Evolutionary conservation across 345 rosid genomes (phyloP), one percentile per base, ranked within the genome.

Genomic region (Lepidium africanum): DNA sequence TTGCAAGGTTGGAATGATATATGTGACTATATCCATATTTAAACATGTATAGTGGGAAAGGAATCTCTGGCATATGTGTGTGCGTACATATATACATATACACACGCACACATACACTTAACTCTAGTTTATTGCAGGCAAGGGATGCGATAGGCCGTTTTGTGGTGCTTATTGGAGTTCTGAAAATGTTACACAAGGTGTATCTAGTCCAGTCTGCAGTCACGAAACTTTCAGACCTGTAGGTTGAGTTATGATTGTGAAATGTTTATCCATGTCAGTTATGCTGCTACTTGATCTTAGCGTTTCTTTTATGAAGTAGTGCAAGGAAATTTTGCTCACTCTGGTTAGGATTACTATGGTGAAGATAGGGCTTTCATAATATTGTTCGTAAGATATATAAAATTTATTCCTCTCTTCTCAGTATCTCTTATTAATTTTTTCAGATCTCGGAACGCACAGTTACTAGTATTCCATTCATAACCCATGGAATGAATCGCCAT

Each of bases 161-260:
- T 90, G 97, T 67, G 90, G 96, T 67, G 88, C 96, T 45, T 90
- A 90, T 57, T 93, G 97, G 98, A 86, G 74, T 57, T 67, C 86
- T 35, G 80, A 65, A 75, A 80, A 79, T 68, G 80, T 84, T 72
- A 59, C 77, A 5, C 52, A 77, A 42, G 74, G 83, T 71, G 78
- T 75, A 59, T 39, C 71, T 42, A 64, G 76, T 27, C 79, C 78
- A 52, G 51, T 88, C 33, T 93, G 97, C 79, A 49, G 70, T 55
- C 65, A 7, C 51, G 90, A 83, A 46, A 85, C 78, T 72, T 90
- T 93, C 49, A 85, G 56, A 81, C 87, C 85, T 9, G 98, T 92
- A 80, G 2, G 77, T 67, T 60, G 42, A 73, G 62, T 56, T 59
- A 59, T 25, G 61, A 52, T 12, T 35, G 8, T 42, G 35, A 7